Evolutionary conservation across 1,284 basidiomycete genomes (phyloP), one percentile per base, ranked within the genome.

Genomic region (Xanthoconium separans): DNA sequence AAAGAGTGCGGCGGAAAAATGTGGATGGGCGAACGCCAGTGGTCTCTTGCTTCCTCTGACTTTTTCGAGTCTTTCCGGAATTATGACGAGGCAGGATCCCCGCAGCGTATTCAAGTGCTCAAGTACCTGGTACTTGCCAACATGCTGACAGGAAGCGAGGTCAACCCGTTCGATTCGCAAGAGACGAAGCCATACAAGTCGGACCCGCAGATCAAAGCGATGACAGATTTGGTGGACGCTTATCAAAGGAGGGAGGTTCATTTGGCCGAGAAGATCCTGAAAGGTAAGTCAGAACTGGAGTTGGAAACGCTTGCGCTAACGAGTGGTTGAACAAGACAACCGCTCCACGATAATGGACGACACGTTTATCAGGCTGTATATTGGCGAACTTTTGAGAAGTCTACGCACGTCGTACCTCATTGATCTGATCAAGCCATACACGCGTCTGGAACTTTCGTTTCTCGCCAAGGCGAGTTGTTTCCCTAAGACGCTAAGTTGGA

Each of bases 21-120:
- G 97, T 98, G 97, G 93, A 99, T 99, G 97, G 93, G 93, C 54
- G 97, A 99, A 78, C 91, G 95, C 91, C 90, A 97, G 74, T 99
- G 96, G 95, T 90, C 91, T 56, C 87, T 92, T 48, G 97, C 97
- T 0, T 96, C 94, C 61, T 92, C 94, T 65, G 96, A 99, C 75
- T 97, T 99, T 71, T 99, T 98, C 73, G 95, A 98, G 65, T 95
- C 95, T 1, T 99, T 99, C 80, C 84, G 92, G 64, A 97, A 95
- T 70, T 99, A 99, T 70, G 97, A 99, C 64, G 97, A 99, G 72
- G 94, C 95, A 4, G 97, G 97, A 4, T 95, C 93, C 11, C 88
- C 93, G 1, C 95, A 98, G 69, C 83, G 97, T 36, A 98, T 98
- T 50, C 94, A 98, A 75, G 96, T 99, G 6, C 82, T 99, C 59